phyloP scores from a whole-genome alignment of 331 rosid species.

The Malus hybrid region DNA sequence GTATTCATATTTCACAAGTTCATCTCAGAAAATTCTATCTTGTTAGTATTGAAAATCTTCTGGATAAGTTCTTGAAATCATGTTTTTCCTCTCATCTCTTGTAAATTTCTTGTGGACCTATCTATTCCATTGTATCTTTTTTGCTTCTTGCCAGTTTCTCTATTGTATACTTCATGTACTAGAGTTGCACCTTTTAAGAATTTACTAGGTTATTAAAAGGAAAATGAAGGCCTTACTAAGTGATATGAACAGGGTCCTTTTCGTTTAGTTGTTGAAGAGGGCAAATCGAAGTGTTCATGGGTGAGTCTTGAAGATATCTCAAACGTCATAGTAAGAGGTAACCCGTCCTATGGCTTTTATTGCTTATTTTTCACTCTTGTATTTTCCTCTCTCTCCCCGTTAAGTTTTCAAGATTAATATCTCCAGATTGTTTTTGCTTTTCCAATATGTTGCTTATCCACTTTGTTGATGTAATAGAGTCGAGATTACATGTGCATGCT shows the following conservation, averaged over 20 bases:
- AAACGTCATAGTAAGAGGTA: slow-evolving; percentile 78
- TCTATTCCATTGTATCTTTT: background rate
- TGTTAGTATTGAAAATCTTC: background rate
- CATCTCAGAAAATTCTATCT: background rate
- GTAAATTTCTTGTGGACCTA: background rate
- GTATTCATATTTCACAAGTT: background rate
- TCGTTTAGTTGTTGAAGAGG: slow-evolving; percentile 95
- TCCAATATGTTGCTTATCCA: background rate
- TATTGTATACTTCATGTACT: background rate
- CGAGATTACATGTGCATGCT: background rate
- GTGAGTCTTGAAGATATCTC: slow-evolving; percentile 92
- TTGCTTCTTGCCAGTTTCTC: background rate
- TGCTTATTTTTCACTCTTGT: too few relatives aligned
- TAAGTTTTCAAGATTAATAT: background rate
- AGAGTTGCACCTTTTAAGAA: background rate
- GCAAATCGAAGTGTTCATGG: slow-evolving; percentile 96
- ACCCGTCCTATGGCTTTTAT: slow-evolving; percentile 7
- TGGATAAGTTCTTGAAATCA: background rate
- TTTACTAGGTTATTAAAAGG: background rate
- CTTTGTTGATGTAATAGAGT: background rate
- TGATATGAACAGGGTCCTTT: slow-evolving; percentile 70
- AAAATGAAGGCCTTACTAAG: background rate
- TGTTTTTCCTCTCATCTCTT: background rate
- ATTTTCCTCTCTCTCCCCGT: background rate
- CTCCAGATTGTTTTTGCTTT: background rate